phyloP scores from a whole-genome alignment of 1,284 basidiomycete species.

The Ganoderma lingzhi region DNA sequence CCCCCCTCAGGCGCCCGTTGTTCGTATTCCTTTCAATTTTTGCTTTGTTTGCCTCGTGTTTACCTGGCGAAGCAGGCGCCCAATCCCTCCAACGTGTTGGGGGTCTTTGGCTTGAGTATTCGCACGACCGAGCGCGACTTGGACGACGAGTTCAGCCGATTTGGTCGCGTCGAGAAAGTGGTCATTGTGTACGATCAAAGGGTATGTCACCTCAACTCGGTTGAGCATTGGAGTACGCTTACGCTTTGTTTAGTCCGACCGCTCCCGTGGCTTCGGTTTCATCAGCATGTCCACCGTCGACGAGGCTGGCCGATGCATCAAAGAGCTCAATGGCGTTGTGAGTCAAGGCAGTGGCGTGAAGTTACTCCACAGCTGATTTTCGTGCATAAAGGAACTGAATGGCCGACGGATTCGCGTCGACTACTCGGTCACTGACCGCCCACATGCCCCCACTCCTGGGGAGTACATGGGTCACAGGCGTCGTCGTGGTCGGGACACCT shows the following conservation, averaged over 20 bases:
- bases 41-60: constrained; percentile 40
- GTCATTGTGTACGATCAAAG: constrained; percentile 99
- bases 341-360: constrained; percentile 43
- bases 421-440: constrained; percentile 92
- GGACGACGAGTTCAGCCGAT: constrained; percentile 91
- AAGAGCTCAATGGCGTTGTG: constrained; percentile 92
- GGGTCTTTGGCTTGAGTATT: constrained; percentile 96
- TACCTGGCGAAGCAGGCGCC: constrained; percentile 69
- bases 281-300: constrained; percentile 92
- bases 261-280: constrained; percentile 98
- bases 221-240: constrained; percentile 26
- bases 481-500: constrained; percentile 68
- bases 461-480: constrained; percentile 97
- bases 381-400: constrained; percentile 78
- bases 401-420: constrained; percentile 97
- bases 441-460: constrained; percentile 96
- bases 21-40: constrained; percentile 48
- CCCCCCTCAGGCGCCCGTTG: constrained; percentile 76
- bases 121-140: constrained; percentile 94
- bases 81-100: constrained; percentile 89
- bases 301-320: constrained; percentile 89
- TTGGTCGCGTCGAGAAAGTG: constrained; percentile 93
- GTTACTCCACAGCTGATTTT: constrained; percentile 23
- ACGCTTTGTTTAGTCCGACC: constrained; percentile 73
- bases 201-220: constrained; percentile 57